Evolutionary conservation across 305 asterid genomes (phyloP).

Genomic region (Solanum hybrid): DNA sequence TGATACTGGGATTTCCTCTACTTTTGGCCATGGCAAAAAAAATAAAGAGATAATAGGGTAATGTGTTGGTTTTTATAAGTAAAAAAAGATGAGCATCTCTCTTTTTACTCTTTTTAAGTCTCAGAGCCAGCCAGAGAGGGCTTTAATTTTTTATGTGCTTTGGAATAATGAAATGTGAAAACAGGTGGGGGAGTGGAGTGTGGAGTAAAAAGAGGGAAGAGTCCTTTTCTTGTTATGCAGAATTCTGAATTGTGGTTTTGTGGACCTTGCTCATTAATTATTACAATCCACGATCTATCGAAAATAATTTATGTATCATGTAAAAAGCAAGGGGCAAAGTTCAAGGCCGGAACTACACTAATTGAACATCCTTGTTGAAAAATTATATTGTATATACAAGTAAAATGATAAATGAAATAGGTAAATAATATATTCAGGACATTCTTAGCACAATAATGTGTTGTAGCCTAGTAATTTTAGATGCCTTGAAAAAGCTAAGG

Average conservation of each 20-base stretch:
- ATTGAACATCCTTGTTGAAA: rapidly evolving
- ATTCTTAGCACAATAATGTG: background rate
- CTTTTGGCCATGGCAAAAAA: constrained; percentile 39
- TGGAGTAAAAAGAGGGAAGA: constrained; percentile 5
- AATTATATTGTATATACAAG: background rate
- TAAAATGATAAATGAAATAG: too few relatives aligned
- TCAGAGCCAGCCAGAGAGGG: background rate
- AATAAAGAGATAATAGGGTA: background rate
- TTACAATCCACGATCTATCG: rapidly evolving
- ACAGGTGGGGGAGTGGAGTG: constrained; percentile 1
- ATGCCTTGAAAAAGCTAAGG: background rate
- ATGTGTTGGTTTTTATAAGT: background rate
- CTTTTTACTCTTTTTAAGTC: background rate
- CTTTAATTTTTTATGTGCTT: background rate
- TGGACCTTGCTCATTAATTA: background rate
- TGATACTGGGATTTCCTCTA: constrained; percentile 29
- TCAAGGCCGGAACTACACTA: too few relatives aligned
- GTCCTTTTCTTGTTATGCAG: constrained; percentile 1
- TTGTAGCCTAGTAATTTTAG: background rate
- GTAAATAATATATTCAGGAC: too few relatives aligned
- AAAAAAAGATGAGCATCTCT: background rate
- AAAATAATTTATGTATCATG: too few relatives aligned
- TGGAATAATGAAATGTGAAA: background rate
- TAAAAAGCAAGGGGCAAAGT: too few relatives aligned
- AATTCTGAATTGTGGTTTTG: background rate